Conservation (phyloP, 2,329 filamentous ascomycete species). For the Dothideomycetes sp. region DNA sequence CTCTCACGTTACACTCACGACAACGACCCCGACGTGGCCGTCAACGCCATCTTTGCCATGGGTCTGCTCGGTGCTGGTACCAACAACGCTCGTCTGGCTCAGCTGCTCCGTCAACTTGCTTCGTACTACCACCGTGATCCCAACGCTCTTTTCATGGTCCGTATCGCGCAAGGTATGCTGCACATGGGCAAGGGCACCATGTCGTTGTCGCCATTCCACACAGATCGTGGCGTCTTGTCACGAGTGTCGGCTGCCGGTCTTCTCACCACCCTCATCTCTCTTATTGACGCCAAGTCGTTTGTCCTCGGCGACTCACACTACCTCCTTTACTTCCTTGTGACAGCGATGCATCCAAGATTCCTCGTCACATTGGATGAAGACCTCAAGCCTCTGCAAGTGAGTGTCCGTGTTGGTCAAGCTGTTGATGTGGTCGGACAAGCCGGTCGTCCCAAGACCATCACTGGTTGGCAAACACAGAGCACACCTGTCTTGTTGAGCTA, state of each 20-base stretch:
- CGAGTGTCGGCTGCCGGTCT: conserved; percentile 83
- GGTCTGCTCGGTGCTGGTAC: conserved; percentile 92
- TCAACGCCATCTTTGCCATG: conserved; percentile 99
- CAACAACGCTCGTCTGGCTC: conserved; percentile 93
- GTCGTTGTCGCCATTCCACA: conserved; percentile 97
- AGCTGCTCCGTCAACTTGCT: conserved; percentile 85
- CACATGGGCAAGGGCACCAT: conserved; percentile 99
- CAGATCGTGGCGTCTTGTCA: conserved; percentile 90
- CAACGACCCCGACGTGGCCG: conserved; percentile 94
- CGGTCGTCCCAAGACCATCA: conserved; percentile 96
- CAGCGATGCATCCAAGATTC: conserved; percentile 94
- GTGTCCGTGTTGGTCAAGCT: conserved; percentile 93
- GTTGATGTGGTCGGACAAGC: conserved; percentile 97
- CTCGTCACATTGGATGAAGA: conserved; percentile 93
- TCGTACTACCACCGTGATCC: conserved; percentile 98
- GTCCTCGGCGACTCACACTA: conserved; percentile 70
- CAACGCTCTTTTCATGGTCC: conserved; percentile 96
- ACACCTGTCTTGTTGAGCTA: conserved; percentile 94
- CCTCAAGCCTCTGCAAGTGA: conserved; percentile 85
- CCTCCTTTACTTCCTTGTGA: conserved; percentile 92
- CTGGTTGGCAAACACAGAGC: conserved; percentile 98
- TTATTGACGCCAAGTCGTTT: conserved; percentile 92
- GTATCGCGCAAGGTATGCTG: conserved; percentile 90
- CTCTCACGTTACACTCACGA: conserved; percentile 96
- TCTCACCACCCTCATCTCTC: conserved; percentile 78